Evolutionary conservation across 371 early-diverging fungal species (phyloP), one percentile per base, ranked within the genome.

Genomic region (Batrachochytrium dendrobatidis): DNA sequence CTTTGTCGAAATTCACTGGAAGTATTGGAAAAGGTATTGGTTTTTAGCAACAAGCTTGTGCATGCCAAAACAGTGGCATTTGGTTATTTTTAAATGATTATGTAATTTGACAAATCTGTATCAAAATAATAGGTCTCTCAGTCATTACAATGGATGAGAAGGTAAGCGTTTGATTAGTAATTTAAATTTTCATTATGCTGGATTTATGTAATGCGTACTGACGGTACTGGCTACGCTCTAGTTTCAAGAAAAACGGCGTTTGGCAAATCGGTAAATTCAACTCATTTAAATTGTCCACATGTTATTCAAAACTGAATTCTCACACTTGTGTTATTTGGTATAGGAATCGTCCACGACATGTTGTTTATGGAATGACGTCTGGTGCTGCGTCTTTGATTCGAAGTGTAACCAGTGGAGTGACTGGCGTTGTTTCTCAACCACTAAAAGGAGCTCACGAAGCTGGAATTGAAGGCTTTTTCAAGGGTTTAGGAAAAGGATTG

Each of bases 401-500:
- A 22, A 86, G 93, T 55, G 67, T 99, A 0, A 82, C 82, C 1
- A 92, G 92, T 62, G 99, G 97, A 1, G 72, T 97, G 2, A 83
- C 91, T 17, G 99, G 99, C 7, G 81, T 91, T 18, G 83, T 91
- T 34, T 84, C 85, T 62, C 88, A 92, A 54, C 99, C 99, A 1
- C 70, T 95, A n/a, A 87, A 90, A 72, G 99, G 98, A 0, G 95
- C 89, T 2, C 79, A 87, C 59, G 83, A 82, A 61, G 89, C 89
- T 51, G 98, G 99, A 29, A 85, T 94, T 0, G 88, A 87, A 30
- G 99, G 99, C 5, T 95, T 99, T 66, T 81, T 97, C 69, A 90
- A 86, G 62, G 99, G 99, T n/a, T 76, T 99, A 1, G 97, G 95
- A 29, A 93, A 89, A 71, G 99, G 97, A 0, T 64, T 95, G 17